phyloP scores from a whole-genome alignment of 768 basidiomycete species.

The Mycena leptocephala region DNA sequence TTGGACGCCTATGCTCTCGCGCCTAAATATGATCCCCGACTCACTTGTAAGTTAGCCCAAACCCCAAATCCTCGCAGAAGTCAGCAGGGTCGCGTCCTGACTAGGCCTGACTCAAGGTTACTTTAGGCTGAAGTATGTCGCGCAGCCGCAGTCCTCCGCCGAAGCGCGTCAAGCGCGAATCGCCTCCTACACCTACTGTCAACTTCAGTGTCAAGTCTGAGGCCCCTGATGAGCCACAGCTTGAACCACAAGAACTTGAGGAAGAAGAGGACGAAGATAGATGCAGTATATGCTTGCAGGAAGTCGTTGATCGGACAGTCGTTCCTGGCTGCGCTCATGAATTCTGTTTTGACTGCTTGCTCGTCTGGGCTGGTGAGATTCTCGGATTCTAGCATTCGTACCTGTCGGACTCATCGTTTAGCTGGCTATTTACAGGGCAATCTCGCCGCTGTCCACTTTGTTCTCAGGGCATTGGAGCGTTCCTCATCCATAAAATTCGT shows the following conservation, averaged over 20 bases:
- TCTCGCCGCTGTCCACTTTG: conserved; percentile 87
- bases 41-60: too few relatives aligned
- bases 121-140: not conserved
- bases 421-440: conserved; percentile 65
- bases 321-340: conserved; percentile 92
- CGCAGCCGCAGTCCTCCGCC: conserved; percentile 54
- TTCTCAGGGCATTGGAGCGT: conserved; percentile 75
- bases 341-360: conserved; percentile 94
- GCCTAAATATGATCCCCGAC: too few relatives aligned
- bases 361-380: conserved; percentile 87
- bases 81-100: too few relatives aligned
- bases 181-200: conserved; percentile 31
- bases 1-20: too few relatives aligned
- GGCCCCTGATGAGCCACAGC: not conserved
- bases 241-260: conserved; percentile 7
- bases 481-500: conserved; percentile 86
- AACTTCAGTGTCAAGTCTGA: conserved; percentile 7
- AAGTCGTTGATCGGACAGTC: conserved; percentile 83
- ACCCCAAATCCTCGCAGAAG: not conserved
- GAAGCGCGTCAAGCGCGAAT: conserved; percentile 57
- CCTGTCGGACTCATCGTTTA: not conserved
- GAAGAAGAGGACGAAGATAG: conserved; percentile 63
- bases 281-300: conserved; percentile 92
- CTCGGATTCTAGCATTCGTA: not conserved
- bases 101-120: not conserved